Conservation (phyloP, 1,284 basidiomycete genomes). For the Hypsizygus ulmarius region DNA sequence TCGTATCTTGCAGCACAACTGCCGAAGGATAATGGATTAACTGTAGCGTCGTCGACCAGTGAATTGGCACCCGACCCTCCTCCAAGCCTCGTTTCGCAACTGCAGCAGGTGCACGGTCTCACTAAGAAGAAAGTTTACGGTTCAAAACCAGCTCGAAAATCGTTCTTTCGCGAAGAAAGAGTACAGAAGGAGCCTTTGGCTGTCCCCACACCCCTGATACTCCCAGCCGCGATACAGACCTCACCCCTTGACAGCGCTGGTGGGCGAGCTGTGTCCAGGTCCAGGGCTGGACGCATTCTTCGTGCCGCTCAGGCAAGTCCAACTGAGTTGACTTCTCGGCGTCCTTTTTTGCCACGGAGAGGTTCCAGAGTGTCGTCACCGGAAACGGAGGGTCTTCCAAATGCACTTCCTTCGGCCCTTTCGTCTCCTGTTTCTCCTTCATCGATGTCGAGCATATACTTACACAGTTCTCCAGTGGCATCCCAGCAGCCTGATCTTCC, state of each 20-base stretch:
- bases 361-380: slow-evolving; percentile 33
- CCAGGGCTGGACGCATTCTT: slow-evolving; percentile 31
- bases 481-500: slow-evolving; percentile 7
- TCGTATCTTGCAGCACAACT: slow-evolving; percentile 1
- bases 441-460: slow-evolving; percentile 23
- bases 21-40: not conserved
- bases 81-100: slow-evolving; percentile 50
- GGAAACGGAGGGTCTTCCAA: slow-evolving; percentile 24
- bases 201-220: slow-evolving; percentile 24
- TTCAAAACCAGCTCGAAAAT: slow-evolving; percentile 42
- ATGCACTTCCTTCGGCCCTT: slow-evolving; percentile 29
- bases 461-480: slow-evolving; percentile 8
- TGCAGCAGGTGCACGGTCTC: slow-evolving; percentile 58
- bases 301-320: slow-evolving; percentile 35
- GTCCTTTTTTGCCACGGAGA: slow-evolving; percentile 27
- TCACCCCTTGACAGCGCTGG: slow-evolving; percentile 22
- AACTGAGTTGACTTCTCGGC: slow-evolving; percentile 30
- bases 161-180: slow-evolving; percentile 52
- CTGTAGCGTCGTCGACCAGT: not conserved
- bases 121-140: slow-evolving; percentile 64
- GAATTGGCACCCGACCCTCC: slow-evolving; percentile 17
- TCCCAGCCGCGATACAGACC: slow-evolving; percentile 9
- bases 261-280: slow-evolving; percentile 29
- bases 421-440: slow-evolving; percentile 29
- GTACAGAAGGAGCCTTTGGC: slow-evolving; percentile 27